Base-by-base conservation (phyloP, 129 eudicot genomes). In the Deinandra increscens region DNA sequence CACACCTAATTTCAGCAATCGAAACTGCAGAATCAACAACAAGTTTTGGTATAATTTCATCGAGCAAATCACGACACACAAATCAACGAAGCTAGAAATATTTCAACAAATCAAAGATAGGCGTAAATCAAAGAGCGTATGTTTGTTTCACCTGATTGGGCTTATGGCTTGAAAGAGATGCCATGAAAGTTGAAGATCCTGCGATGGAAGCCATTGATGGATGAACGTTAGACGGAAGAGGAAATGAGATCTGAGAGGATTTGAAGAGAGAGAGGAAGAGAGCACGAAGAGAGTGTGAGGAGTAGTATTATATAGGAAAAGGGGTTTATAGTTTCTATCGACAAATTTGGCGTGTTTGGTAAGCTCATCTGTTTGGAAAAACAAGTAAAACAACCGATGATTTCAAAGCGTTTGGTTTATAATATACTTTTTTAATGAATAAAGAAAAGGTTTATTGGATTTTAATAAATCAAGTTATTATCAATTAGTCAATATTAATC, bases 211-310 rank as follows among this genome's bases (percentile, higher is more conserved):
- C 96, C 96, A 89, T 89, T 69, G 84, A 88, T 91, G 15, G 49
- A 74, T 75, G 83, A n/a, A n/a, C n/a, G n/a, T n/a, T n/a, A n/a
- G n/a, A n/a, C n/a, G n/a, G n/a, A n/a, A n/a, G n/a, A 38, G 72
- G 46, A 50, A 34, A 13, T 44, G 70, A 49, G 78, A 76, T 81
- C 71, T 56, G 74, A 44, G 73, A 18, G 53, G 55, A 48, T 42
- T 29, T 33, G 50, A 60, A 70, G 55, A 69, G 49, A 34, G 58
- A 75, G 83, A 64, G 92, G 79, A 84, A 84, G 85, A 83, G 87
- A 83, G 78, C 81, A 83, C 83, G 70, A 89, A 81, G 89, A 85
- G 87, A 72, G 83, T 83, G 91, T n/a, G n/a, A n/a, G n/a, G n/a
- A 65, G 5, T 23, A 22, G 48, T 48, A 78, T 58, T 50, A 76